phyloP scores from a whole-genome alignment of 192 early-diverging fungal species.

The Gonapodya sp. region DNA sequence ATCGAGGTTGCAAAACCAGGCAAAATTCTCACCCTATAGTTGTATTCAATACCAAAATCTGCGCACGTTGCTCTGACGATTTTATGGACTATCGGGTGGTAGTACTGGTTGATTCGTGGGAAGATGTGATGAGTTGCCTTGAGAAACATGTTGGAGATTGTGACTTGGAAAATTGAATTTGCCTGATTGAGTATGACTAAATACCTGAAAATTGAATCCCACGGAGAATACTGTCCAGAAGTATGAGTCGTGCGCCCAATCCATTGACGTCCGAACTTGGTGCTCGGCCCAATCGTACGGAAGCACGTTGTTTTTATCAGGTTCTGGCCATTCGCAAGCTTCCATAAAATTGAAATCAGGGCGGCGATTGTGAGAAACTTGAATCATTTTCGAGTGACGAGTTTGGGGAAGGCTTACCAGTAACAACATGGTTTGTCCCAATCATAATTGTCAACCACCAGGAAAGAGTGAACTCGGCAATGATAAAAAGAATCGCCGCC shows the following conservation, averaged over 20 bases:
- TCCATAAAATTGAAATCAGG: too few species aligned
- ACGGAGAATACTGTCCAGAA: slow-evolving; percentile 38
- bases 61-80: slow-evolving; percentile 36
- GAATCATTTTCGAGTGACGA: background rate
- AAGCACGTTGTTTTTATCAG: slow-evolving; percentile 24
- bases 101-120: slow-evolving; percentile 39
- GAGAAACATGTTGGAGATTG: background rate
- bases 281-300: slow-evolving; percentile 40
- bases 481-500: slow-evolving; percentile 26
- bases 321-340: background rate
- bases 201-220: slow-evolving; percentile 34
- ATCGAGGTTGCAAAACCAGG: background rate
- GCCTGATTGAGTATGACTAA: background rate
- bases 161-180: background rate
- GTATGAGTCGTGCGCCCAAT: slow-evolving; percentile 37
- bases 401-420: slow-evolving; percentile 12
- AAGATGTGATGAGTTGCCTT: slow-evolving; percentile 38
- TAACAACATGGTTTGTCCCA: slow-evolving; percentile 49
- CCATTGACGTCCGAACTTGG: slow-evolving; percentile 32
- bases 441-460: slow-evolving; percentile 44
- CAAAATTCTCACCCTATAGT: slow-evolving; percentile 17
- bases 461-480: slow-evolving; percentile 34
- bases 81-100: slow-evolving; percentile 32
- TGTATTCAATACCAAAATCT: slow-evolving; percentile 37
- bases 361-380: too few species aligned